These are phyloP conservation scores for Amanita polypyramis DNA, from an alignment of 768 basidiomycete genomes.

Conservation along the genomic window DNA sequence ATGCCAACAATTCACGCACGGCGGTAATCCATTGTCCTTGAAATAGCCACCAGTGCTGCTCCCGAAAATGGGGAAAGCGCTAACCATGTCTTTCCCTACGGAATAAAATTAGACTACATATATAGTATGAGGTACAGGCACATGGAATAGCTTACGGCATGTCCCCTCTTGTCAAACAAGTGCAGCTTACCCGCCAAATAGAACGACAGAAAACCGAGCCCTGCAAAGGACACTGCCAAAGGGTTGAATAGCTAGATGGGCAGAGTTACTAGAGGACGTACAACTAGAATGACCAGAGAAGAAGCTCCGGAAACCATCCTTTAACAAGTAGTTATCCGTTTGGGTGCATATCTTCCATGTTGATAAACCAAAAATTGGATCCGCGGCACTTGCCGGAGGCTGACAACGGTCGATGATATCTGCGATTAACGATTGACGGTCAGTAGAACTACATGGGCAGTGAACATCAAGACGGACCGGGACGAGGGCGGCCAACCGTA, in stretches of 20 bases:
- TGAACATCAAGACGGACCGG: slow-evolving; percentile 34
- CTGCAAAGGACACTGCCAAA: slow-evolving; percentile 77
- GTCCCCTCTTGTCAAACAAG: slow-evolving; percentile 74
- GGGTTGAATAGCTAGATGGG: background rate
- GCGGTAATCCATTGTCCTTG: slow-evolving; percentile 86
- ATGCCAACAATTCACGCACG: slow-evolving; percentile 34
- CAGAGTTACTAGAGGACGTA: slow-evolving; percentile 24
- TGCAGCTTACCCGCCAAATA: slow-evolving; percentile 92
- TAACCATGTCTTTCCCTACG: slow-evolving; percentile 74
- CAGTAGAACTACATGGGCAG: background rate
- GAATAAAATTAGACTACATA: slow-evolving; percentile 7
- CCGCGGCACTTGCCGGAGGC: slow-evolving; percentile 49
- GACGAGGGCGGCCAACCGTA: slow-evolving; percentile 83
- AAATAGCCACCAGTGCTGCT: slow-evolving; percentile 72
- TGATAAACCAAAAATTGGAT: slow-evolving; percentile 65
- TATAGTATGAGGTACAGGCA: background rate
- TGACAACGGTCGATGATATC: slow-evolving; percentile 66
- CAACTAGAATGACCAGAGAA: slow-evolving; percentile 86
- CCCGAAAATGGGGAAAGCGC: slow-evolving; percentile 66
- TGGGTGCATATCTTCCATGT: slow-evolving; percentile 76
- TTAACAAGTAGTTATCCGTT: slow-evolving; percentile 40
- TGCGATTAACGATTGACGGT: background rate
- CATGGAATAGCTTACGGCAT: slow-evolving; percentile 35
- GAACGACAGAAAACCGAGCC: slow-evolving; percentile 79
- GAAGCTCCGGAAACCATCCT: slow-evolving; percentile 89